Evolutionary conservation across 345 rosid species (phyloP), one percentile per base, ranked within the genome.

Genomic region (Gossypium mustelinum): DNA sequence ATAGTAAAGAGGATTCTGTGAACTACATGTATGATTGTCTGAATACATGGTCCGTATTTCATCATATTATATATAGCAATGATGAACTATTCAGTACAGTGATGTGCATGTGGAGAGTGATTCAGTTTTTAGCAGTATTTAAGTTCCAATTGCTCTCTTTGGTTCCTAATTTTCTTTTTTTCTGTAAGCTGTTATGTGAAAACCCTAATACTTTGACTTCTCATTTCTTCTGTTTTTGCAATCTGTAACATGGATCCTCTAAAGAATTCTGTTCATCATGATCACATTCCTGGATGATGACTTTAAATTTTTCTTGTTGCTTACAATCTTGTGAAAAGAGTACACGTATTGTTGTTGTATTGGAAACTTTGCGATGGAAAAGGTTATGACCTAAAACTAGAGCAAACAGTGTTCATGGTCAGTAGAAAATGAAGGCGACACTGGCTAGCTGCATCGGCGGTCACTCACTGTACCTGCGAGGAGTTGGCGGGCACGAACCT

Each of bases 401-500:
- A 44, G n/a, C 34, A 20, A 20, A 67, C 50, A 4, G 4, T 13
- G 6, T 22, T 13, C 14, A 25, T 16, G 3, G 44, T 50, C 29
- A 25, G 34, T 25, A 7, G 57, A 50, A 68, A 25, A 10, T 50
- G 22, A 64, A 9, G 43, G 18, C 3, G 14, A 39, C 24, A 56
- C 60, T 9, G 12, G 68, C 22, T 16, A 13, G 7, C 24, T 9
- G 20, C 7, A 39, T 39, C 5, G 11, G 25, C 12, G 0, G 8
- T 61, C 47, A 62, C 17, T 62, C 47, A 24, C 12, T 62, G 51
- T 58, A 77, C 66, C 8, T 71, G 56, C 81, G 16, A 92, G 88
- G 63, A 90, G 86, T 80, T 94, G 96, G 79, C 89, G 86, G 11
- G 93, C 89, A 34, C 92, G 88, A 68, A 90, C 82, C 69, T 89